phyloP scores from a whole-genome alignment of 352 stramenopile genomes.

The Halophytophthora polymorphica region DNA sequence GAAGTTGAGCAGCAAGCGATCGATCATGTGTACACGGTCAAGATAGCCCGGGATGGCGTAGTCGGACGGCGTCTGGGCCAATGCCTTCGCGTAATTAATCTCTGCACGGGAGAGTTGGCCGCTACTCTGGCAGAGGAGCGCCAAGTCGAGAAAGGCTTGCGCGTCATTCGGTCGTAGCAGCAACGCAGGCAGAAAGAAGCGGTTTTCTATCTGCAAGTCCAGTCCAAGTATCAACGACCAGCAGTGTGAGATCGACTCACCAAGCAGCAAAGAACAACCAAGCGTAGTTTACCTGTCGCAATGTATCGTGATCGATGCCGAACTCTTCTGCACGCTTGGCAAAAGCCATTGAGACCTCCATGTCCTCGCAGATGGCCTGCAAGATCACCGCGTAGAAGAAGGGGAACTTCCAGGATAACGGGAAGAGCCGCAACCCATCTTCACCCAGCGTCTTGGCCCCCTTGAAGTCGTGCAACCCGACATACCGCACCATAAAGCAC shows the following conservation, averaged over 20 bases:
- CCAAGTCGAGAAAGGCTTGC: conserved; percentile 47
- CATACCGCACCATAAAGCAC: conserved; percentile 49
- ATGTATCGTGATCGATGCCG: conserved; percentile 19
- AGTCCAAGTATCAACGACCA: background rate
- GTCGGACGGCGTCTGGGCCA: conserved; percentile 32
- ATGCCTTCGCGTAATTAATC: conserved; percentile 43
- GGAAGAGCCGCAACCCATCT: conserved; percentile 36
- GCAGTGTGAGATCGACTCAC: background rate
- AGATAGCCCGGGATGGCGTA: conserved; percentile 61
- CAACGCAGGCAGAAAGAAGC: conserved; percentile 51
- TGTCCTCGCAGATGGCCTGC: conserved; percentile 41
- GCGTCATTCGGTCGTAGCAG: conserved; percentile 47
- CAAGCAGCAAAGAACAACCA: background rate
- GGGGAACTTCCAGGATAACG: conserved; percentile 30
- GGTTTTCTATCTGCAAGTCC: conserved; percentile 33
- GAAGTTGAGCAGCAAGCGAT: conserved; percentile 66
- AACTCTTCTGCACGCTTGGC: conserved; percentile 22
- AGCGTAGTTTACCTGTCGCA: conserved; percentile 30
- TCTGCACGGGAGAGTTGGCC: conserved; percentile 46
- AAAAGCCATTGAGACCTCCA: conserved; percentile 32
- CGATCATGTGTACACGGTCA: conserved; percentile 50
- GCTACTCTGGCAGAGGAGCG: conserved; percentile 51
- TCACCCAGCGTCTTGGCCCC: conserved; percentile 32
- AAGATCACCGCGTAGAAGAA: conserved; percentile 44
- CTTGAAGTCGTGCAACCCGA: conserved; percentile 45